These are phyloP conservation scores for Imleria badia DNA, from an alignment of 768 basidiomycete species.

Conservation along the genomic window DNA sequence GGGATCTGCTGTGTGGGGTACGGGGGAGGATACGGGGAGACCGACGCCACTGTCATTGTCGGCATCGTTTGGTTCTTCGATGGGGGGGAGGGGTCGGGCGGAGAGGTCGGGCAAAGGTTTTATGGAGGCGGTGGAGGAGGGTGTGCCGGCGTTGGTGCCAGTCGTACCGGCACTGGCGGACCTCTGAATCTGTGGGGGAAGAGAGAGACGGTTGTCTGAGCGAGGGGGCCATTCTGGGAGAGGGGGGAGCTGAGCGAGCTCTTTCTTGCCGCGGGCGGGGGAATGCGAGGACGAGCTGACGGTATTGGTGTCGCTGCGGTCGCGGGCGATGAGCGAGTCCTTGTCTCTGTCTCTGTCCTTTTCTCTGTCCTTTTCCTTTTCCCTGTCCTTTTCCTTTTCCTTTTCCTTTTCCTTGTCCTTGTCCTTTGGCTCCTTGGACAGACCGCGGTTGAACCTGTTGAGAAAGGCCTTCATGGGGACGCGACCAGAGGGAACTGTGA, in stretches of 20 bases:
- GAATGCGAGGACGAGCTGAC: slow-evolving; percentile 29
- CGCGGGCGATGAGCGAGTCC: slow-evolving; percentile 26
- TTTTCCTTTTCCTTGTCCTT: slow-evolving; percentile 56
- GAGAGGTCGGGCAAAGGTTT: slow-evolving; percentile 76
- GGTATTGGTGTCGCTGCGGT: slow-evolving; percentile 36
- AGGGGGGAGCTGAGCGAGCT: slow-evolving; percentile 55
- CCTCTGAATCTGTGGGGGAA: slow-evolving; percentile 28
- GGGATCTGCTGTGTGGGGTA: slow-evolving; percentile 21
- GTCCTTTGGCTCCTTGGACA: slow-evolving; percentile 51
- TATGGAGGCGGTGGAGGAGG: slow-evolving; percentile 48
- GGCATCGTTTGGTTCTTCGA: slow-evolving; percentile 41
- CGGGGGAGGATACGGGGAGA: slow-evolving; percentile 35
- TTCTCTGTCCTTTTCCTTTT: slow-evolving; percentile 25
- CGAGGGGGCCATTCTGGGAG: slow-evolving; percentile 65
- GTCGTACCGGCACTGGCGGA: slow-evolving; percentile 30
- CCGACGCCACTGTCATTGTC: slow-evolving; percentile 37
- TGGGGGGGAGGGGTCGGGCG: slow-evolving; percentile 46
- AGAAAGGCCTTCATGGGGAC: slow-evolving; percentile 80
- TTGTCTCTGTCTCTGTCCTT: slow-evolving; percentile 19
- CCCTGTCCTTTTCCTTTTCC: slow-evolving; percentile 29
- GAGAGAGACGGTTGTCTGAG: slow-evolving; percentile 22
- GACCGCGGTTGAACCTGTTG: slow-evolving; percentile 67
- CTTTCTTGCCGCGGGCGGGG: slow-evolving; percentile 52
- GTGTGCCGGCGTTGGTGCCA: slow-evolving; percentile 39
- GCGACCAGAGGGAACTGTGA: background rate